These are phyloP conservation scores for Sideroxylon spinosum DNA, from an alignment of 179 eudicot species.

Conservation along the genomic window DNA sequence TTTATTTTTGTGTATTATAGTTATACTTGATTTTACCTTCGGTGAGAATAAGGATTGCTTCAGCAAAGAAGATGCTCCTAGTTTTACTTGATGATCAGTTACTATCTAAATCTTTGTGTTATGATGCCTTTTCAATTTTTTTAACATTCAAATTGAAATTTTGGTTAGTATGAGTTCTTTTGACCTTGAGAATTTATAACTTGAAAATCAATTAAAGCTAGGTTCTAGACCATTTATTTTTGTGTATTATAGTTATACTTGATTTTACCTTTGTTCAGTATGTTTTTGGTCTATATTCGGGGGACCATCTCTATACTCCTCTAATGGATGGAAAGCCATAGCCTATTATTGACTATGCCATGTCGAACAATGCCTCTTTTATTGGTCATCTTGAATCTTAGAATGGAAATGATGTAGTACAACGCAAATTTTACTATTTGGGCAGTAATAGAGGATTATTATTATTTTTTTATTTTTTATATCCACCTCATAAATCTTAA, in stretches of 20 bases:
- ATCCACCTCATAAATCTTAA: background rate
- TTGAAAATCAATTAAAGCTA: too few species aligned
- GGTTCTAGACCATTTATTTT: too few species aligned
- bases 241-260: background rate
- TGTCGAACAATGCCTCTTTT: conserved; percentile 7
- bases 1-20: too few species aligned
- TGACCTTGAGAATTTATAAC: background rate
- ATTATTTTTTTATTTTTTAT: background rate
- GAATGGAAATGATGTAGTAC: background rate
- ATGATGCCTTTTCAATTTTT: background rate
- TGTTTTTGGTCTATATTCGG: background rate
- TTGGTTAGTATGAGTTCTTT: background rate
- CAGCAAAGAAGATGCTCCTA: background rate
- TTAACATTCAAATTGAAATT: background rate
- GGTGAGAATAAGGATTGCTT: conserved; percentile 37
- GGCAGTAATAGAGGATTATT: background rate
- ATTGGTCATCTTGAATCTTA: background rate
- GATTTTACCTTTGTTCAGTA: background rate
- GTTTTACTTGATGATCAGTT: background rate
- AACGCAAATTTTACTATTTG: background rate
- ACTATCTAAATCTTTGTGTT: background rate
- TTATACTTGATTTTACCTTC: background rate
- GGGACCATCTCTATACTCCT: background rate
- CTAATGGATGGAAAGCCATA: background rate
- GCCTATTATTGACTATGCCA: background rate